Evolutionary conservation across 257 asterid genomes (phyloP).

Genomic region (Eustoma russellianum): DNA sequence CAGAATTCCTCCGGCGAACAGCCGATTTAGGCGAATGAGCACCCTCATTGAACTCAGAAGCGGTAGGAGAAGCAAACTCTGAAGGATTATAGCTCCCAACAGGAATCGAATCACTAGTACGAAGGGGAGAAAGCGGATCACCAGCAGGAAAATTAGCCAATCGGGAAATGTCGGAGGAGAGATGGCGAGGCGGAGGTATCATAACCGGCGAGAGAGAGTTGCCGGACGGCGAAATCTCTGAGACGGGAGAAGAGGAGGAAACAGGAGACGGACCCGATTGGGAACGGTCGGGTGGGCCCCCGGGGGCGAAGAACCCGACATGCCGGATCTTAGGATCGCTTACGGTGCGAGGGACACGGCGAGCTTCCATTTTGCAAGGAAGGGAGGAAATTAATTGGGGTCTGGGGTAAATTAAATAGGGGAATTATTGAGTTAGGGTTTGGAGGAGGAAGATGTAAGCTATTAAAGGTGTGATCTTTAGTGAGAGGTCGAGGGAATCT

Average conservation of each 20-base stretch:
- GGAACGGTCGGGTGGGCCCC: constrained; percentile 50
- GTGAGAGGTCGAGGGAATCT: no score
- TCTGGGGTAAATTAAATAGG: no score
- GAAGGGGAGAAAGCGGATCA: constrained; percentile 28
- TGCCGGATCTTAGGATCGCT: constrained; percentile 92
- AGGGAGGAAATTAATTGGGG: background rate
- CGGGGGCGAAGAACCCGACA: constrained; percentile 86
- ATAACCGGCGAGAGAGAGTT: constrained; percentile 78
- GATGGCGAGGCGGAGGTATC: constrained; percentile 81
- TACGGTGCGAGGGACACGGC: constrained; percentile 73
- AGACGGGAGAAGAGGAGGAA: constrained; percentile 37
- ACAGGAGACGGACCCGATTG: constrained; percentile 53
- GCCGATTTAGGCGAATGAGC: constrained; percentile 29
- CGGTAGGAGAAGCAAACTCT: constrained; percentile 49
- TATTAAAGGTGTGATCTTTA: background rate
- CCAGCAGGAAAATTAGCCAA: constrained; percentile 22
- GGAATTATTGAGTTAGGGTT: background rate
- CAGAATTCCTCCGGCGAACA: constrained; percentile 37
- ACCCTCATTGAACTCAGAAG: constrained; percentile 45
- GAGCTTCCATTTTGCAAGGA: constrained; percentile 50
- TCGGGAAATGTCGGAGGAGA: constrained; percentile 40
- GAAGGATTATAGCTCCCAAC: constrained; percentile 75
- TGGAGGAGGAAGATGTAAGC: background rate
- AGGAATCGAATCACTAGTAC: constrained; percentile 44
- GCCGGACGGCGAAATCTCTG: constrained; percentile 47